These are phyloP conservation scores for Ophiostoma angusticollis DNA, from an alignment of 2,329 filamentous ascomycete genomes.

Conservation along the genomic window DNA sequence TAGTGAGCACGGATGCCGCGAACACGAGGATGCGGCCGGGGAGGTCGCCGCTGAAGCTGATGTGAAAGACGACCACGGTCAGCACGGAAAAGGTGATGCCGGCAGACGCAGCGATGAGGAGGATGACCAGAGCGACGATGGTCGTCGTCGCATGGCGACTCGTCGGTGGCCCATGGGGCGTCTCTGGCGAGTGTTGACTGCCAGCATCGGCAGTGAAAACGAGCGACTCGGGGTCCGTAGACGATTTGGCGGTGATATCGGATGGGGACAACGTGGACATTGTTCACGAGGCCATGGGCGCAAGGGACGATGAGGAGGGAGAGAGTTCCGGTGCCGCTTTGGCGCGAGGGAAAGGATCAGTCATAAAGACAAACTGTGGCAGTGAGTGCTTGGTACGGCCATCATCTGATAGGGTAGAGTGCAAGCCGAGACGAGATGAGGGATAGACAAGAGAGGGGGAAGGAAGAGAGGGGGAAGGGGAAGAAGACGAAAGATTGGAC, in stretches of 20 bases:
- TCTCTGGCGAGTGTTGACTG: no score
- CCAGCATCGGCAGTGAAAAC: no score
- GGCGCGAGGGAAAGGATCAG: no score
- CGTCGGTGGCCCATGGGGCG: neutral
- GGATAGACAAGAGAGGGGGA: no score
- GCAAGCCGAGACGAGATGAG: no score
- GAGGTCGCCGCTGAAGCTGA: constrained; percentile 15
- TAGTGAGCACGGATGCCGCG: constrained; percentile 17
- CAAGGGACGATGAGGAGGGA: neutral
- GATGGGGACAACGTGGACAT: neutral
- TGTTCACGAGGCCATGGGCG: constrained; percentile 1
- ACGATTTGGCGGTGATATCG: neutral
- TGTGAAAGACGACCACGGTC: constrained; percentile 15
- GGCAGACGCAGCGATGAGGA: constrained; percentile 19
- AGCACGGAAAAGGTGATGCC: constrained; percentile 20
- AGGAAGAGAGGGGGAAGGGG: no score
- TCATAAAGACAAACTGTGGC: no score
- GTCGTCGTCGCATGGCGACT: constrained; percentile 15
- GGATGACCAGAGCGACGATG: constrained; percentile 17
- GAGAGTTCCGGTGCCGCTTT: no score
- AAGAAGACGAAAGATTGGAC: neutral
- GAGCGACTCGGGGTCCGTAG: constrained; percentile 6
- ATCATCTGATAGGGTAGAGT: no score
- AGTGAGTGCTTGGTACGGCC: no score
- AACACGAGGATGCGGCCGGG: constrained; percentile 21